Base-by-base conservation (phyloP, 2,329 filamentous ascomycete species). In the Akanthomyces muscarius region DNA sequence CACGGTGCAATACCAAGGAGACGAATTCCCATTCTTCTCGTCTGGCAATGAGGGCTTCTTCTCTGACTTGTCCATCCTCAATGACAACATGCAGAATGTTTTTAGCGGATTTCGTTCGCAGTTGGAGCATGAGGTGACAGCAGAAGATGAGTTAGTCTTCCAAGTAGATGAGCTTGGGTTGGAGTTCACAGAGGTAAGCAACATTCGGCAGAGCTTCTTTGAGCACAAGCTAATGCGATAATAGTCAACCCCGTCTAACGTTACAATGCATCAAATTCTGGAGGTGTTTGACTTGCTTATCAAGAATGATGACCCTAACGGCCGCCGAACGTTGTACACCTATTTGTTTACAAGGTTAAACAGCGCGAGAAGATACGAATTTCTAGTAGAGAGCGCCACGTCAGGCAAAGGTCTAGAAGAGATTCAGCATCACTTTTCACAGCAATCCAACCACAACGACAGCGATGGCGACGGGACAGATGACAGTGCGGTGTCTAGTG, bases 81-180 rank as follows among this genome's bases (percentile, higher is more conserved):
- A 81, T 45, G 73, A 75, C 13, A 77, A 76, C 2, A 75, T 84
- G 56, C 77, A 79, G 21, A 71, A 74, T 8, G 72, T 84, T 13
- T 68, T 84, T 56, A 70, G 73, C 21, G 75, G 75, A 5, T 72
- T 84, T 36, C 79, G 81, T 36, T 69, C 71, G 7, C 80, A 83
- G 65, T 74, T 84, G 16, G 70, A 72, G 21, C 74, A 77, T 45
- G 82, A 83, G 59, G 69, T 84, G 3, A 70, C 72, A 5, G 63
- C 72, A 4, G 74, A 77, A 21, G 81, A 84, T 59, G 81, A 84
- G 62, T 71, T 84, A 48, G 74, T 79, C n/a, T 75, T 83, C 47
- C 79, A 81, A 64, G 72, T 84, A 53, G 80, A 83, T 33, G 78
- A 82, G 64, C 76, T 84, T 47, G 80, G 80, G 10, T 73, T 84